Evolutionary conservation across 176 grass and related monocot genomes (phyloP), one percentile per base, ranked within the genome.

Genomic region (Juncus inflexus): DNA sequence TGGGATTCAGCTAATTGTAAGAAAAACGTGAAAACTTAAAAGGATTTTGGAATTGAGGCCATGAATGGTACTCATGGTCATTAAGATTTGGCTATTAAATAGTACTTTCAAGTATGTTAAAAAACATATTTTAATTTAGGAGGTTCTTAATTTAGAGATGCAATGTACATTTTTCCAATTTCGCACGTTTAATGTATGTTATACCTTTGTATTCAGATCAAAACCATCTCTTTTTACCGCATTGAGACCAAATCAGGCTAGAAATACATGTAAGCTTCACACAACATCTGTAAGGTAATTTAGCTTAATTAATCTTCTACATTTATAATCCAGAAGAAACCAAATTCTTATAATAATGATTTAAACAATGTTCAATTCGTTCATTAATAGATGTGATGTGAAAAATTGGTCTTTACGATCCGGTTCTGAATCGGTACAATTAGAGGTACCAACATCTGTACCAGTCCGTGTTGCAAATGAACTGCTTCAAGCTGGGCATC

Each of bases 391-490:
- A 39, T 77, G 63, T 58, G 64, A 70, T 42, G 51, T 64, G n/a
- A 77, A 50, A 37, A 64, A 62, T 67, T 74, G 56, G 61, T 78
- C 81, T 3, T 3, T 72, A 47, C 39, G 35, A 4, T 60, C 74
- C 35, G 35, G 35, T 50, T 10, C 50, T 39, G 60, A 54, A 8
- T 63, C 63, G 1, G 67, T 54, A 35, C 67, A 62, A 62, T 5
- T 42, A 45, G 65, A 47, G 4, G 81, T 79, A 60, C 87, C 91
- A 19, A 83, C 55, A 36, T 96, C 87, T 35, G 87, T 91, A 73
- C 87, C 91, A 7, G 91, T 91, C 35, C 91, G 87, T 37, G 77
- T 96, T 60, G 91, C 91, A 12, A 61, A 90, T 55, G 82, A 91
- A 74, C 70, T 96, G 35, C 87, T 86, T 56, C 82, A 81, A 60